Evolutionary conservation across 73 alveolate genomes (phyloP), one percentile per base, ranked within the genome.

Genomic region (Paramecium bursaria): DNA sequence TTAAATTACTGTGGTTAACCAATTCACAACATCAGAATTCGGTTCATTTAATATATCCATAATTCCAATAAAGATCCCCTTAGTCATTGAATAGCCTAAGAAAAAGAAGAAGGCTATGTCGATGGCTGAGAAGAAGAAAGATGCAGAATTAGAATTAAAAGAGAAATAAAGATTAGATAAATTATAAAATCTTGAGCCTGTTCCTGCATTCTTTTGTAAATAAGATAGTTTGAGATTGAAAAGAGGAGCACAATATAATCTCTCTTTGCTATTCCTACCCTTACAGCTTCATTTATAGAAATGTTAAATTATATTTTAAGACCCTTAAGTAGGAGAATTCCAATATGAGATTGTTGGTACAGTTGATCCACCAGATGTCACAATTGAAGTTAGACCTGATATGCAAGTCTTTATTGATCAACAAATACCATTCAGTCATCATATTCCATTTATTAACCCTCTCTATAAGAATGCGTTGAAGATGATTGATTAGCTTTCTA

Each of bases 291-390:
- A 96, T 46, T 91, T 92, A 9, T 94, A 97, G 75, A 97, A 92
- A 86, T 95, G 98, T 60, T 91, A 88, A 61, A 96, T 95, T 0
- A 95, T 97, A 23, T 97, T 97, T 53, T 73, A 94, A 27, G 98
- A 97, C 85, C 97, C 94, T 49, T 88, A 77, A 44, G 98, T 95
- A 0, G 99, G 99, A 15, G 99, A 97, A 86, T 89, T 97, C 76
- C 94, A 97, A 91, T 95, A 97, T 94, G 93, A 96, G 25, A 93
- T 97, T 1, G 94, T 90, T 75, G 99, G 98, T 15, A 90, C 90
- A 86, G 98, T 96, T 10, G 96, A 90, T 85, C 93, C 89, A 22
- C 99, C 99, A 4, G 98, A 97, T 50, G 89, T 67, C 10, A 4
- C 44, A 15, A 25, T 48, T 17, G 85, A 61, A 33, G 73, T 53